Evolutionary conservation across 805 yeast species (phyloP), one percentile per base, ranked within the genome.

Genomic region (Candida endomychidarum): DNA sequence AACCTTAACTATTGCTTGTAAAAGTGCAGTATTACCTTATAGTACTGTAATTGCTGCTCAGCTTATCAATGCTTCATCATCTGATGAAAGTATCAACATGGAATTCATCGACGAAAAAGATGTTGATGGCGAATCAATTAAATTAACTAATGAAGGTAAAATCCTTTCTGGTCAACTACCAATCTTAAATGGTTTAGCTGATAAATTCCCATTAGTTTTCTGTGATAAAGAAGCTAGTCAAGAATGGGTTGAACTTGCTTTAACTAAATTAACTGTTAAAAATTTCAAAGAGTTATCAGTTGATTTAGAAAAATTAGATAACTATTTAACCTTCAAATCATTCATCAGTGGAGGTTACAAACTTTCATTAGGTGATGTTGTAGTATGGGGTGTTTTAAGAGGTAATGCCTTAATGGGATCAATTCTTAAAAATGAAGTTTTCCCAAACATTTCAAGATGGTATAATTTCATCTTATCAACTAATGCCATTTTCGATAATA

Each of bases 381-480:
- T 91, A 11, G 74, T 85, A 15, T 91, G 97, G 97, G 97, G 97
- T 63, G 86, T 84, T 35, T 72, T 91, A 52, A 81, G 97, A 68
- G 86, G 96, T 47, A 91, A 93, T 62, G 88, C 95, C 40, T 83
- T 91, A 60, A 86, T 90, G 73, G 96, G 93, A 17, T 86, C 96
- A 12, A 83, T 87, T 48, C 77, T 89, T 64, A 90, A 88, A 71
- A 85, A 80, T 66, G 86, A 82, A 38, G 84, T 83, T 25, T 88
- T 84, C 70, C 74, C 81, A 61, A 91, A 91, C 66, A 77, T 91
- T 50, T 79, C 96, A 42, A 84, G 99, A 72, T 91, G 97, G 97
- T 91, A 88, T 76, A 77, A 75, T 54, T 78, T 80, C 56, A 65
- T 89, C 47, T 90, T 85, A 54, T 90, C 86, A 53, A 61, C 78